Conservation (phyloP, 73 alveolate genomes). For the Tetrahymena borealis region DNA sequence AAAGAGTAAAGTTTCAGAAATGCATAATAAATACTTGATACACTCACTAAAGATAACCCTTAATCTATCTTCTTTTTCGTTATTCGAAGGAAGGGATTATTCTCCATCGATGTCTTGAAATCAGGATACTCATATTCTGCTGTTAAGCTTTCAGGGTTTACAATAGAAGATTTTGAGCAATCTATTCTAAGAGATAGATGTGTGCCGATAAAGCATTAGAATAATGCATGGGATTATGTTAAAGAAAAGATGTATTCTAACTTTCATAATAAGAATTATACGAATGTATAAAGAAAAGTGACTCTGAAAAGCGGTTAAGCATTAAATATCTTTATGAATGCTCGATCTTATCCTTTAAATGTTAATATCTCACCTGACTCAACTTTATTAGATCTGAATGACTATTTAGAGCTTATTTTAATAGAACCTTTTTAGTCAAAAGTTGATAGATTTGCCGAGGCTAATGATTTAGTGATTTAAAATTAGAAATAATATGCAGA, state of each 20-base stretch:
- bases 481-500: not conserved
- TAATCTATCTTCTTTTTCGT: not conserved
- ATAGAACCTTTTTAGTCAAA: not conserved
- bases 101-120: not conserved
- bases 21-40: not conserved
- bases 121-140: not conserved
- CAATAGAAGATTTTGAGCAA: not conserved
- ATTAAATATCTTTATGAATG: not conserved
- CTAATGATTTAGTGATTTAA: not conserved
- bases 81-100: not conserved
- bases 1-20: not conserved
- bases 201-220: not conserved
- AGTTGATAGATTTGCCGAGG: not conserved
- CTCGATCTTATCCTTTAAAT: not conserved
- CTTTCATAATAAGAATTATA: not conserved
- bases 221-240: not conserved
- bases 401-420: not conserved
- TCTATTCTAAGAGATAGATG: not conserved
- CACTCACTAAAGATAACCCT: not conserved
- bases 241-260: not conserved
- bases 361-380: not conserved
- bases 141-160: not conserved
- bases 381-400: not conserved
- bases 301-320: not conserved
- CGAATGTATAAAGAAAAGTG: not conserved